Percentiles rank a stretch among this genome's conserved stretches.
phyloP scores from a whole-genome alignment of 164 flowering plant genomes.

The Annona cherimola region DNA sequence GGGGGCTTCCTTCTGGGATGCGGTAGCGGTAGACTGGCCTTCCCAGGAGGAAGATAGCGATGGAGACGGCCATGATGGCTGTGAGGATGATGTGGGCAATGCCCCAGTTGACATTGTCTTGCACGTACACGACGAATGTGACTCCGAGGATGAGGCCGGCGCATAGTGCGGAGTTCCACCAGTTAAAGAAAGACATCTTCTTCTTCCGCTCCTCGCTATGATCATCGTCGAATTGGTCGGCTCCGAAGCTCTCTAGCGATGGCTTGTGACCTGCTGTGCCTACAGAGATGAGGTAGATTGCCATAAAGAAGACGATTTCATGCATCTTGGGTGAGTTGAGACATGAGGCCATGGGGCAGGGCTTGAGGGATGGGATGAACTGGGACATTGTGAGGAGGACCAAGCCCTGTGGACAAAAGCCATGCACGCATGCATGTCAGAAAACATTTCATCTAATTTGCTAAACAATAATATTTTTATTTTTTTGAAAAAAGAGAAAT shows the following conservation, averaged over 20 bases:
- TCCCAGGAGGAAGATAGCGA: slow-evolving; percentile 53
- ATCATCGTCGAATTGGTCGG: slow-evolving; percentile 89
- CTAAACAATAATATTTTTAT: too few species aligned
- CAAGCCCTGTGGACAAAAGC: slow-evolving; percentile 59
- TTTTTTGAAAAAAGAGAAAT: not conserved
- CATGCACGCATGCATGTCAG: too few species aligned
- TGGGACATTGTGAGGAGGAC: slow-evolving; percentile 57
- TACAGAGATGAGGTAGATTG: slow-evolving; percentile 71
- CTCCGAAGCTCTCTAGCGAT: slow-evolving; percentile 87
- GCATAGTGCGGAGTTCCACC: slow-evolving; percentile 85
- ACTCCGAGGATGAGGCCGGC: slow-evolving; percentile 69
- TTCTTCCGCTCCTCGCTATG: slow-evolving; percentile 59
- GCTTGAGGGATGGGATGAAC: slow-evolving; percentile 47
- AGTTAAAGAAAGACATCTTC: slow-evolving; percentile 91
- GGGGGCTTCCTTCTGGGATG: slow-evolving; percentile 63
- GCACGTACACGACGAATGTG: slow-evolving; percentile 68
- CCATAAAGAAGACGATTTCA: slow-evolving; percentile 57
- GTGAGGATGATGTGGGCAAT: slow-evolving; percentile 55
- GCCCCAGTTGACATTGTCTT: slow-evolving; percentile 82
- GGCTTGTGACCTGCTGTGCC: slow-evolving; percentile 97
- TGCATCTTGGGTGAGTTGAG: slow-evolving; percentile 42
- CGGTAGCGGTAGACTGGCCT: slow-evolving; percentile 64
- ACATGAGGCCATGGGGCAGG: slow-evolving; percentile 41
- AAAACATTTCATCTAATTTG: too few species aligned
- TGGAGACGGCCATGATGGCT: slow-evolving; percentile 42